Conservation (phyloP, 768 basidiomycete genomes). For the Rhizopogon vesiculosus region DNA sequence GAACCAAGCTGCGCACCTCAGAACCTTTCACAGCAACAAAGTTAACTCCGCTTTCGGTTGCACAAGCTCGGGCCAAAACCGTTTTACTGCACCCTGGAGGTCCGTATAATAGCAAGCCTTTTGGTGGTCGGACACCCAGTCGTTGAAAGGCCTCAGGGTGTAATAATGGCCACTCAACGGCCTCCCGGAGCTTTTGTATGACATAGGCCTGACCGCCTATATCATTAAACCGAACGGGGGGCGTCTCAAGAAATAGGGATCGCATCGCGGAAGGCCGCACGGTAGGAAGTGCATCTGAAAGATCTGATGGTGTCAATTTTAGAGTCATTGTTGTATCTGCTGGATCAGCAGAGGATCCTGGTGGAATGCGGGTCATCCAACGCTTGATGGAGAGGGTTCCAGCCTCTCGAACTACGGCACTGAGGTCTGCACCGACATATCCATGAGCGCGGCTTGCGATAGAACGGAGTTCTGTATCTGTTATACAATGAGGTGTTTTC, state of each 20-base stretch:
- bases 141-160: conserved; percentile 85
- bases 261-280: conserved; percentile 94
- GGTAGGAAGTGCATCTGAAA: conserved; percentile 64
- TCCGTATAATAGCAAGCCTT: conserved; percentile 89
- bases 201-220: conserved; percentile 83
- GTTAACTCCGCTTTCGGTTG: conserved; percentile 91
- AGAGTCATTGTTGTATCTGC: conserved; percentile 18
- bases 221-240: conserved; percentile 77
- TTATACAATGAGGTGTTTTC: conserved; percentile 74
- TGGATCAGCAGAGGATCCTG: not conserved
- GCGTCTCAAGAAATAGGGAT: conserved; percentile 85
- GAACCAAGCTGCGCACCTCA: conserved; percentile 55
- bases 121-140: conserved; percentile 83
- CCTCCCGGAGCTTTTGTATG: conserved; percentile 84
- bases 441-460: conserved; percentile 85
- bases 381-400: conserved; percentile 90
- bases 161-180: conserved; percentile 91
- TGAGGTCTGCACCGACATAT: conserved; percentile 95
- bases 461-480: conserved; percentile 51
- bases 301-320: conserved; percentile 54
- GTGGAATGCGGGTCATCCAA: conserved; percentile 41
- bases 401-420: conserved; percentile 88
- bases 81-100: conserved; percentile 99
- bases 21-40: conserved; percentile 97
- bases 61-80: conserved; percentile 85